phyloP scores from a whole-genome alignment of 2,329 filamentous ascomycete genomes.

The Pseudogymnoascus sp. region DNA sequence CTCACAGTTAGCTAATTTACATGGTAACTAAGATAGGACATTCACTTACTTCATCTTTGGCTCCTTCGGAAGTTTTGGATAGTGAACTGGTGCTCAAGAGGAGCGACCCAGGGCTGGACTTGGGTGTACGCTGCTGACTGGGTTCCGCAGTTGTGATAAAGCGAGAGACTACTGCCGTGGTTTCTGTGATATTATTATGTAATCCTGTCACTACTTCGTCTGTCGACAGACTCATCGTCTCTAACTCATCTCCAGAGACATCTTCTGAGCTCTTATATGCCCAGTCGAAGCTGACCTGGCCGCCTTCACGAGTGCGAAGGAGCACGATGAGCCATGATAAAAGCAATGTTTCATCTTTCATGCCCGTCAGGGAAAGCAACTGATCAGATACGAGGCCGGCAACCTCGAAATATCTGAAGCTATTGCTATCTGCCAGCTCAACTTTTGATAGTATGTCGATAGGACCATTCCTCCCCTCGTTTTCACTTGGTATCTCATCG shows the following conservation, averaged over 20 bases:
- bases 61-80: conserved; percentile 10
- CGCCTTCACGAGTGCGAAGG: conserved; percentile 34
- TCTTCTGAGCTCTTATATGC: conserved; percentile 22
- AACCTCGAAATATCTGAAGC: conserved; percentile 25
- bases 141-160: conserved; percentile 17
- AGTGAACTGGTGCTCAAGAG: conserved; percentile 15
- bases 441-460: conserved; percentile 3
- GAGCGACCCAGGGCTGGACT: conserved; percentile 11
- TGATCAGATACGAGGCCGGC: conserved; percentile 23
- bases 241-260: conserved; percentile 14
- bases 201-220: conserved; percentile 29
- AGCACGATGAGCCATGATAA: conserved; percentile 38
- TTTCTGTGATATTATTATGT: conserved; percentile 25
- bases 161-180: conserved; percentile 23
- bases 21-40: neutral
- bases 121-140: neutral
- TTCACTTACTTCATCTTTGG: conserved; percentile 22
- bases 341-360: conserved; percentile 35
- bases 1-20: conserved; percentile 13
- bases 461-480: neutral
- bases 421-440: conserved; percentile 11
- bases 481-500: conserved; percentile 11
- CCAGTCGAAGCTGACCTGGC: conserved; percentile 33
- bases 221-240: conserved; percentile 22
- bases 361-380: conserved; percentile 24